Conservation (phyloP, 768 basidiomycete genomes). For the Tulasnella calospora region DNA sequence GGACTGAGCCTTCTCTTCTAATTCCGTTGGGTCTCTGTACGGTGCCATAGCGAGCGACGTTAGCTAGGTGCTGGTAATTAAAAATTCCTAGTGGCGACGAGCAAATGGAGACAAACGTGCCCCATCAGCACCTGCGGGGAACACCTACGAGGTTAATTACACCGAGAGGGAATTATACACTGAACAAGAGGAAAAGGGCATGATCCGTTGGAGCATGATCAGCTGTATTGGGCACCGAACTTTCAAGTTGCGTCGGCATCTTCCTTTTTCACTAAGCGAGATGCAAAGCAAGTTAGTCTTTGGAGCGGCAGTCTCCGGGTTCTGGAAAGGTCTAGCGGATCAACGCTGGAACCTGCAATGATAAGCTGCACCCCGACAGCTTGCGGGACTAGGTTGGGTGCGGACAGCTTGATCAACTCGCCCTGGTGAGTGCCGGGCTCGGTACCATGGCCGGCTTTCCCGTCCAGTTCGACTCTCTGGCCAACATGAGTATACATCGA, state of each 20-base stretch:
- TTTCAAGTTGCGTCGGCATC: not conserved
- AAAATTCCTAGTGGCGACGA: slow-evolving; percentile 11
- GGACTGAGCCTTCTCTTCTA: not conserved
- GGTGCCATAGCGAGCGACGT: not conserved
- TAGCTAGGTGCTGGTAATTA: not conserved
- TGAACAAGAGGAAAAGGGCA: not conserved
- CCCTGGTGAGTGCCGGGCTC: not conserved
- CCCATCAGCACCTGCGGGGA: not conserved
- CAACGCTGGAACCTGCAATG: not conserved
- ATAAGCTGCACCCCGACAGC: not conserved
- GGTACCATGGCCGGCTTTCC: not conserved
- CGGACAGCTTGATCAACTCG: not conserved
- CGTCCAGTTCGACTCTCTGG: no score
- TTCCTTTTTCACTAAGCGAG: not conserved
- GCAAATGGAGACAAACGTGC: slow-evolving; percentile 3
- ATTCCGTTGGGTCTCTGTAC: slow-evolving; percentile 6
- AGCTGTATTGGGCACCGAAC: not conserved
- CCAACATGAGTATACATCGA: not conserved
- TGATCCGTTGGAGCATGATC: slow-evolving; percentile 7
- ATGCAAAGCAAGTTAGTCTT: not conserved
- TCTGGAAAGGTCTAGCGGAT: not conserved
- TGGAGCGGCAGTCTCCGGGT: not conserved
- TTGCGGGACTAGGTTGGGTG: not conserved
- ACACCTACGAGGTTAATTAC: not conserved
- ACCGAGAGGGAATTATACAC: not conserved